Evolutionary conservation across 306 rosid species (phyloP).

Genomic region (Prunus persica): DNA sequence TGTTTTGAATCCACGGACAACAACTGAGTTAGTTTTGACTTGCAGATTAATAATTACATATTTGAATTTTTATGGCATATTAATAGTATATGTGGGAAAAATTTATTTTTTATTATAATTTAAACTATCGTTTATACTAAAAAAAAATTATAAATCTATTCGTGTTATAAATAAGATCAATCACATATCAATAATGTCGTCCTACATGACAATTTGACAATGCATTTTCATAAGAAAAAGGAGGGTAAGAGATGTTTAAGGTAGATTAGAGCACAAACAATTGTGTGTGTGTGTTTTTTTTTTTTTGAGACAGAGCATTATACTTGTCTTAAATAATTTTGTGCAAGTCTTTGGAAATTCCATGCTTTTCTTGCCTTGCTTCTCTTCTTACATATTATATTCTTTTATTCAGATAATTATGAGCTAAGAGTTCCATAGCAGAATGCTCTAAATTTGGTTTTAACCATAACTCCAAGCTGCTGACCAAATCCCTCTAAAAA

Average conservation of each 20-base stretch:
- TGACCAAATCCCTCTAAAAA: background rate
- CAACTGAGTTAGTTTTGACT: fast-evolving
- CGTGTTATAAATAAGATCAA: too few relatives aligned
- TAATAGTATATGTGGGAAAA: fast-evolving
- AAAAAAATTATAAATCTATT: too few relatives aligned
- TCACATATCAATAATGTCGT: too few relatives aligned
- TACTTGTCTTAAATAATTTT: background rate
- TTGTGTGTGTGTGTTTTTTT: background rate
- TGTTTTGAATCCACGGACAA: too few relatives aligned
- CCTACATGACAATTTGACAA: too few relatives aligned
- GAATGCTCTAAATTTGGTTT: too few relatives aligned
- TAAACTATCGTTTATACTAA: fast-evolving
- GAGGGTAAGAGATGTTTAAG: background rate
- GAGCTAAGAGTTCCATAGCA: background rate
- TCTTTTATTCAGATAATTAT: background rate
- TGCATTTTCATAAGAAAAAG: too few relatives aligned
- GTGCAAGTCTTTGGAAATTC: background rate
- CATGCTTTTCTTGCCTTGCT: background rate
- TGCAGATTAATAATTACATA: fast-evolving
- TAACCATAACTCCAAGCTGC: too few relatives aligned
- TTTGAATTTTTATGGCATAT: too few relatives aligned
- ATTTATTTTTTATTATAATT: too few relatives aligned
- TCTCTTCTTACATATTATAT: background rate
- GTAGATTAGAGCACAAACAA: background rate
- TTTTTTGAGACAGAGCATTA: background rate